Conservation (phyloP, 1,284 basidiomycete species). For the Mrakiaceae sp. region DNA sequence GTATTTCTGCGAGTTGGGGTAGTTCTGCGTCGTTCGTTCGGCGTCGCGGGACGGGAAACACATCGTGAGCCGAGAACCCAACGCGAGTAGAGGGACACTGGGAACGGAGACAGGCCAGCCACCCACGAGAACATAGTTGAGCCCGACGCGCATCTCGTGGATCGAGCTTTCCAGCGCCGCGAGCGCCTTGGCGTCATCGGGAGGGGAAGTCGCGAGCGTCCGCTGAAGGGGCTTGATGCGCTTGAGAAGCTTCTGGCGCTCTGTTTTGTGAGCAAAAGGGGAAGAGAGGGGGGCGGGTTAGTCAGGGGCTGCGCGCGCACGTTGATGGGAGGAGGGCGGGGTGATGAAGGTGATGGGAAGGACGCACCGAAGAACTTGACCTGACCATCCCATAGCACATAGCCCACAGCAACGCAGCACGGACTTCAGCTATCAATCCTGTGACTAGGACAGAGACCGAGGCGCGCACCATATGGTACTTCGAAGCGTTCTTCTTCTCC, state of each 20-base stretch:
- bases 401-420: not conserved
- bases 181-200: conserved; percentile 32
- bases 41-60: not conserved
- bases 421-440: not conserved
- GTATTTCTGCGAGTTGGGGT: conserved; percentile 71
- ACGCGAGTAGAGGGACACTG: not conserved
- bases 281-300: too few relatives aligned
- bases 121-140: conserved; percentile 71
- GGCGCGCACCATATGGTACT: conserved; percentile 55
- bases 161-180: conserved; percentile 43
- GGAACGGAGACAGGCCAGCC: not conserved
- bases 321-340: not conserved
- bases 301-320: too few relatives aligned
- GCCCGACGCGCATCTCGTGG: conserved; percentile 54
- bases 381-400: conserved; percentile 18
- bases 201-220: conserved; percentile 37
- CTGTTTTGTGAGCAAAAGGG: conserved; percentile 32
- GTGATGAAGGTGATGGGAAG: not conserved
- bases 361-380: conserved; percentile 75
- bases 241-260: conserved; percentile 66
- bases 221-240: conserved; percentile 55
- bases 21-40: conserved; percentile 43
- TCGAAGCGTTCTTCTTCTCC: conserved; percentile 57
- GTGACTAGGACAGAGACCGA: not conserved
- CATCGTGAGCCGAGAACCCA: too few relatives aligned